phyloP scores from a whole-genome alignment of 495 filamentous ascomycete genomes.

The Penicillium malachiteum region DNA sequence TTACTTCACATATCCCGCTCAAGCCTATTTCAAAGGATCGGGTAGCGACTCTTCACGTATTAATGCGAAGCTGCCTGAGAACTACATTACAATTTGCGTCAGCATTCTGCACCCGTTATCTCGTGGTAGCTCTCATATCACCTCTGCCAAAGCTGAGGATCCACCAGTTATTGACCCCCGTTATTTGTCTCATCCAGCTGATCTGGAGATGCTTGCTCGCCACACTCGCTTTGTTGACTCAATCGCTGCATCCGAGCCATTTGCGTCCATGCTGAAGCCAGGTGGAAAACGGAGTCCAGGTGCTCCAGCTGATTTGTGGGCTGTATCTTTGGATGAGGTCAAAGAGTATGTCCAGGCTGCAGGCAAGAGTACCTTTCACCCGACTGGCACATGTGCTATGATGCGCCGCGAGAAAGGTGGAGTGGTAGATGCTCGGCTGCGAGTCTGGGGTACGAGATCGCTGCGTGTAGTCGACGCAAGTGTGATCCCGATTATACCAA shows the following conservation, averaged over 20 bases:
- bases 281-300: constrained; percentile 11
- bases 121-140: background rate
- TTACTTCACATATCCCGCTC: too few relatives aligned
- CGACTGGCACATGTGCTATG: constrained; percentile 36
- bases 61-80: constrained; percentile 14
- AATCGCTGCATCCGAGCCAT: constrained; percentile 6
- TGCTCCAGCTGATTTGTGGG: constrained; percentile 4
- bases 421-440: background rate
- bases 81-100: constrained; percentile 18
- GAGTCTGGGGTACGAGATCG: background rate
- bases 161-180: constrained; percentile 13
- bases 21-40: too few relatives aligned
- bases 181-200: constrained; percentile 26
- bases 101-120: constrained; percentile 16
- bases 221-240: constrained; percentile 18
- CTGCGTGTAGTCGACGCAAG: background rate
- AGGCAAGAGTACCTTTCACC: constrained; percentile 23
- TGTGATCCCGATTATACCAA: background rate
- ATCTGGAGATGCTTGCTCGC: constrained; percentile 45
- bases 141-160: constrained; percentile 8
- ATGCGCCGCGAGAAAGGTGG: constrained; percentile 30
- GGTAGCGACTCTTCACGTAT: constrained; percentile 25
- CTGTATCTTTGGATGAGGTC: constrained; percentile 15
- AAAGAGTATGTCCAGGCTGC: constrained; percentile 21
- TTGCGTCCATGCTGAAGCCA: constrained; percentile 12